A percentile compares a stretch with the other conserved stretches of the same genome.
Evolutionary conservation across 441 rosid genomes (phyloP).

Genomic region (Croton laevigatus): DNA sequence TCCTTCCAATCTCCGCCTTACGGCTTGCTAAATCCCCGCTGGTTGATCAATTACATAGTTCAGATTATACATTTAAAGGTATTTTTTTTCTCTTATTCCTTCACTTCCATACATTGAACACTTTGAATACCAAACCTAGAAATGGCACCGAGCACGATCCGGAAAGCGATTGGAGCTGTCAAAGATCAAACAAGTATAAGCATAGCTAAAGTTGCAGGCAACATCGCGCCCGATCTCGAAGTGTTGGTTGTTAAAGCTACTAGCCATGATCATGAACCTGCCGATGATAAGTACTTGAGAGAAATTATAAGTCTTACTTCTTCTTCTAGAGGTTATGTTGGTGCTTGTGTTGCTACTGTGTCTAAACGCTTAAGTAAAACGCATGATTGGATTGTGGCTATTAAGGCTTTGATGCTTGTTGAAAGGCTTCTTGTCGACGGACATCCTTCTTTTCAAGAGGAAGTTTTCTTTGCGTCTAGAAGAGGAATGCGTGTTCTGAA

Average conservation of each 20-base stretch:
- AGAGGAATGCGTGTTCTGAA: slow-evolving; percentile 62
- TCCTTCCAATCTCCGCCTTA: background rate
- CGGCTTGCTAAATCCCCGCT: background rate
- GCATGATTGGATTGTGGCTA: slow-evolving; percentile 68
- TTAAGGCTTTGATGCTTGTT: slow-evolving; percentile 71
- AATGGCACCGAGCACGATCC: slow-evolving; percentile 71
- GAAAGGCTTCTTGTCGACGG: slow-evolving; percentile 67
- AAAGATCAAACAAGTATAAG: slow-evolving; percentile 88
- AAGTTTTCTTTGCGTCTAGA: slow-evolving; percentile 53
- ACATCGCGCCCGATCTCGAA: slow-evolving; percentile 54
- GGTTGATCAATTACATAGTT: background rate
- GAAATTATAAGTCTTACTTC: slow-evolving; percentile 55
- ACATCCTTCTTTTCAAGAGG: slow-evolving; percentile 60
- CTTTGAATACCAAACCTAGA: background rate
- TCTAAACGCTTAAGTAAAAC: slow-evolving; percentile 65
- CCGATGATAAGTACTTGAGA: slow-evolving; percentile 44
- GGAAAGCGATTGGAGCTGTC: slow-evolving; percentile 76
- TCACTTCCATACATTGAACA: background rate
- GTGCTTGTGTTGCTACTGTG: slow-evolving; percentile 53
- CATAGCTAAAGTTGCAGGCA: slow-evolving; percentile 68
- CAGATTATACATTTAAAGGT: background rate
- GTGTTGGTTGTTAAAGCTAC: slow-evolving; percentile 72
- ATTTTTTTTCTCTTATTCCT: background rate
- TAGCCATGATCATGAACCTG: slow-evolving; percentile 57
- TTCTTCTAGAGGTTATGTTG: slow-evolving; percentile 48